A percentile compares a stretch with the other conserved stretches of the same genome.
Evolutionary conservation across 768 basidiomycete genomes (phyloP).

Genomic region (Russula compacta): DNA sequence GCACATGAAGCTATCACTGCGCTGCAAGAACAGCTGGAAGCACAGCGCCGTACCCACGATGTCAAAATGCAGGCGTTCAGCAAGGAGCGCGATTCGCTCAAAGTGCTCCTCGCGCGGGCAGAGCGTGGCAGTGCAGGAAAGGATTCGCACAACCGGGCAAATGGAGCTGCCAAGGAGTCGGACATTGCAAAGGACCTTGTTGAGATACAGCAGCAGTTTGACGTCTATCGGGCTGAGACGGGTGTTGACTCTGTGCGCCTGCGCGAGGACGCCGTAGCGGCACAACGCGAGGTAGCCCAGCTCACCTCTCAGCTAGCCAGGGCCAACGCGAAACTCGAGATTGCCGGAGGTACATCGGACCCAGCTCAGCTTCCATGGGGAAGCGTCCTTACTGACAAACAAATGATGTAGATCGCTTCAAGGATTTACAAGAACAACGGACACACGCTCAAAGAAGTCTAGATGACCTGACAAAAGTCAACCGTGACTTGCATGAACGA

Average conservation of each 20-base stretch:
- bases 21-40: conserved; percentile 68
- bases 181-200: conserved; percentile 53
- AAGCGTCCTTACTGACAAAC: neutral
- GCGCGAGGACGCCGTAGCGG: conserved; percentile 55
- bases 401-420: conserved; percentile 49
- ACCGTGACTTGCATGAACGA: conserved; percentile 64
- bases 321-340: conserved; percentile 74
- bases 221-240: conserved; percentile 72
- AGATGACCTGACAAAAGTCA: conserved; percentile 56
- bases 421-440: conserved; percentile 62
- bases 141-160: conserved; percentile 22
- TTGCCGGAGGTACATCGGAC: conserved; percentile 51
- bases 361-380: neutral
- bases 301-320: conserved; percentile 66
- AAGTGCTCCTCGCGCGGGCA: conserved; percentile 56
- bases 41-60: conserved; percentile 62
- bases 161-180: conserved; percentile 13
- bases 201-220: conserved; percentile 72
- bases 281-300: conserved; percentile 61
- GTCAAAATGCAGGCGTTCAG: conserved; percentile 68
- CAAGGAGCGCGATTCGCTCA: conserved; percentile 83
- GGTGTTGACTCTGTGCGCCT: conserved; percentile 63
- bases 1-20: conserved; percentile 82
- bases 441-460: conserved; percentile 53
- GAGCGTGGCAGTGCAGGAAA: conserved; percentile 27